These are phyloP conservation scores for Globisporangium viniferum DNA, from an alignment of 352 stramenopile genomes.

Conservation along the genomic window DNA sequence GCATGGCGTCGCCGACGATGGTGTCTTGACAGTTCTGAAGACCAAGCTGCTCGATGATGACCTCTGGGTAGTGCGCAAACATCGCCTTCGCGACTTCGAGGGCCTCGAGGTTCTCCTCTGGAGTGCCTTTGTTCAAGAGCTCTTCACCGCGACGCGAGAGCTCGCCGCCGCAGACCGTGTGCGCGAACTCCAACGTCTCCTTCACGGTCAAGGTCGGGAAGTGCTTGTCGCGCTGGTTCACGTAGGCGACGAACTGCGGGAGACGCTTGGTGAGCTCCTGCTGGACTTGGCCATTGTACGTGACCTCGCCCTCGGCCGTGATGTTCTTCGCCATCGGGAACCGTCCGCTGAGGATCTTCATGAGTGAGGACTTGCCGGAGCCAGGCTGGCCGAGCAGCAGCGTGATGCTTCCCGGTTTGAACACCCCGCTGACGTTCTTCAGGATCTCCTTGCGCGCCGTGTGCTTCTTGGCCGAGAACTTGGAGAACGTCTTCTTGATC, in stretches of 20 bases:
- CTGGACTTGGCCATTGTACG: slow-evolving; percentile 33
- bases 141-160: slow-evolving; percentile 31
- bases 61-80: slow-evolving; percentile 35
- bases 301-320: slow-evolving; percentile 29
- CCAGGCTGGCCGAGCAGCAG: slow-evolving; percentile 45
- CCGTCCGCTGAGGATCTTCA: slow-evolving; percentile 44
- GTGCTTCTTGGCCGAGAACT: slow-evolving; percentile 26
- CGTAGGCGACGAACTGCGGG: slow-evolving; percentile 44
- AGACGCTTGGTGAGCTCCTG: slow-evolving; percentile 31
- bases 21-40: slow-evolving; percentile 15
- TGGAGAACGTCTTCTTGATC: slow-evolving; percentile 19
- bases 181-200: slow-evolving; percentile 50
- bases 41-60: slow-evolving; percentile 28
- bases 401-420: slow-evolving; percentile 43
- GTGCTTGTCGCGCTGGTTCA: slow-evolving; percentile 42
- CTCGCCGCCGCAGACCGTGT: slow-evolving; percentile 40
- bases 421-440: slow-evolving; percentile 31
- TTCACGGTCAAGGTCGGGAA: slow-evolving; percentile 46
- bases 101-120: slow-evolving; percentile 27
- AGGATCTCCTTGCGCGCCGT: slow-evolving; percentile 37
- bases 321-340: slow-evolving; percentile 36
- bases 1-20: slow-evolving; percentile 49
- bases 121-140: slow-evolving; percentile 31
- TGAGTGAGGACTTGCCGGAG: slow-evolving; percentile 48
- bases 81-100: slow-evolving; percentile 20